Evolutionary conservation across 192 early-diverging fungal species (phyloP).

Genomic region (Rhizophagus clarus): DNA sequence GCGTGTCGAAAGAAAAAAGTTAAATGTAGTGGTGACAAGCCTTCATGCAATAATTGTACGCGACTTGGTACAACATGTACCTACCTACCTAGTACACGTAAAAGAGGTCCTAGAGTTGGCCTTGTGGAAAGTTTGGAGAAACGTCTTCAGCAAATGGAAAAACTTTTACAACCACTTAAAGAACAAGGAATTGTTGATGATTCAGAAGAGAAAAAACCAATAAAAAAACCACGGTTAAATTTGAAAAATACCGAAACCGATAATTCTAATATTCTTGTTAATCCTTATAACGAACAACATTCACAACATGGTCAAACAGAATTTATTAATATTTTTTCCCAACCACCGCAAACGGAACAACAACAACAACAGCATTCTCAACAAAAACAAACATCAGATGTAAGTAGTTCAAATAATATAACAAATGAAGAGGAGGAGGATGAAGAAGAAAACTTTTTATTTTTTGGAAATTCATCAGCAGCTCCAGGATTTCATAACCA

Average conservation of each 20-base stretch:
- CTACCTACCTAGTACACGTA: slow-evolving; percentile 84
- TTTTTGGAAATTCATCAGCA: slow-evolving; percentile 13
- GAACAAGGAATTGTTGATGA: slow-evolving; percentile 32
- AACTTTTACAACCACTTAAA: slow-evolving; percentile 53
- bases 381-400: neutral
- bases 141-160: slow-evolving; percentile 77
- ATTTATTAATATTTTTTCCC: neutral
- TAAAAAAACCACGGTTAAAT: slow-evolving; percentile 18
- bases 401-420: neutral
- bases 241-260: too few species aligned
- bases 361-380: neutral
- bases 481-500: slow-evolving; percentile 9
- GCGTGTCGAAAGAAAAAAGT: slow-evolving; percentile 76
- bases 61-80: slow-evolving; percentile 70
- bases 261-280: neutral
- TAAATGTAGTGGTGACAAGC: slow-evolving; percentile 67
- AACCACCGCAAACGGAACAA: neutral
- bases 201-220: slow-evolving; percentile 10
- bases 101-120: slow-evolving; percentile 83
- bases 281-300: neutral
- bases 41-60: slow-evolving; percentile 78
- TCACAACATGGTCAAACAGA: neutral
- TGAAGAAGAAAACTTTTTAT: neutral
- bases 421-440: neutral
- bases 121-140: slow-evolving; percentile 79